Conservation (phyloP, 2,329 filamentous ascomycete genomes). For the Hypoxylon sp. region DNA sequence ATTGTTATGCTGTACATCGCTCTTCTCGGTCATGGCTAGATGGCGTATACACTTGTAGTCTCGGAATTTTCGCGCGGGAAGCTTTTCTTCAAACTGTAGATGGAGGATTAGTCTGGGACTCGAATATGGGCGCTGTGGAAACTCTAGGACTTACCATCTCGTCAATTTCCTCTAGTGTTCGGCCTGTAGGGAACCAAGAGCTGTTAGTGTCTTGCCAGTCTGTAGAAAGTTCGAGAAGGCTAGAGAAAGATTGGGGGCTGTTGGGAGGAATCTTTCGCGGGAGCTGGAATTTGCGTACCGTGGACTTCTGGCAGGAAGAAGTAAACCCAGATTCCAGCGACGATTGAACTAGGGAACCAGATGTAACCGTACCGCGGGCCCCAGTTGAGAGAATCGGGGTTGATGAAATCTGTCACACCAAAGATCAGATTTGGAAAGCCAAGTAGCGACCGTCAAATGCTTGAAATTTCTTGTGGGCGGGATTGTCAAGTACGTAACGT, state of each 20-base stretch:
- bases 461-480: neutral
- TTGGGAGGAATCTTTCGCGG: neutral
- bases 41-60: slow-evolving; percentile 39
- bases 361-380: slow-evolving; percentile 64
- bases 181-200: slow-evolving; percentile 25
- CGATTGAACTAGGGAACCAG: slow-evolving; percentile 55
- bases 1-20: slow-evolving; percentile 29
- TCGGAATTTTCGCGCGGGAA: slow-evolving; percentile 42
- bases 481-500: neutral
- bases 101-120: neutral
- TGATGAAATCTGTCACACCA: slow-evolving; percentile 58
- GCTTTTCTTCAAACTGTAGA: slow-evolving; percentile 40
- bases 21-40: slow-evolving; percentile 33
- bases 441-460: neutral
- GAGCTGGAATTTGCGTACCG: slow-evolving; percentile 41
- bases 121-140: neutral
- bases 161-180: slow-evolving; percentile 61
- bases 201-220: slow-evolving; percentile 2
- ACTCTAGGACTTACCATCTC: slow-evolving; percentile 54
- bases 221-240: neutral
- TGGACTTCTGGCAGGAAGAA: slow-evolving; percentile 62
- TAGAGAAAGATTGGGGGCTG: neutral
- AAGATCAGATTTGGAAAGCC: slow-evolving; percentile 5
- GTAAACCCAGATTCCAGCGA: slow-evolving; percentile 51
- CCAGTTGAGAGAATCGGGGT: slow-evolving; percentile 62